phyloP scores from a whole-genome alignment of 768 basidiomycete species.

The Mycena latifolia region DNA sequence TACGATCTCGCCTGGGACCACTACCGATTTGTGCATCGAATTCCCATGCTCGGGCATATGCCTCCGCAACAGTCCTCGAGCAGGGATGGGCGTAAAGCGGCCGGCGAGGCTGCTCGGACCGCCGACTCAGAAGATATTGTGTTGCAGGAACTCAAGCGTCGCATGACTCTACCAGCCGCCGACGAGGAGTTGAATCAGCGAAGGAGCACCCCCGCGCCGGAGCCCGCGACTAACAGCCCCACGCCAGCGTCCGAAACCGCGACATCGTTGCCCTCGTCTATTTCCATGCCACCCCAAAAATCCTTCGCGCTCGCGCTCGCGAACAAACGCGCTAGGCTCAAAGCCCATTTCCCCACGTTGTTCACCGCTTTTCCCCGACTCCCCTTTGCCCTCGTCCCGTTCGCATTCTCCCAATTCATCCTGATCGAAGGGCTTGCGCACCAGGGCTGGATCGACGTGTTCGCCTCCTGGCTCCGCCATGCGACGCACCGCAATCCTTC shows the following conservation, averaged over 20 bases:
- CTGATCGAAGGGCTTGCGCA: slow-evolving; percentile 86
- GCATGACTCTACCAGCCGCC: slow-evolving; percentile 4
- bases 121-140: slow-evolving; percentile 26
- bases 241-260: background rate
- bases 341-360: slow-evolving; percentile 76
- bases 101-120: slow-evolving; percentile 25
- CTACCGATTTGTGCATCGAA: slow-evolving; percentile 53
- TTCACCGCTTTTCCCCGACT: slow-evolving; percentile 74
- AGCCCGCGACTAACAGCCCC: background rate
- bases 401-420: slow-evolving; percentile 96
- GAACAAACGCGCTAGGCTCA: slow-evolving; percentile 34
- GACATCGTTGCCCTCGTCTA: background rate
- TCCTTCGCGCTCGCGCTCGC: slow-evolving; percentile 14
- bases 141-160: slow-evolving; percentile 29
- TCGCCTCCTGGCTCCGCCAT: slow-evolving; percentile 69
- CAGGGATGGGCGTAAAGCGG: slow-evolving; percentile 23
- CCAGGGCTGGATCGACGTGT: slow-evolving; percentile 91
- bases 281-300: slow-evolving; percentile 10
- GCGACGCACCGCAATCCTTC: slow-evolving; percentile 43
- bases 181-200: background rate
- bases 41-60: slow-evolving; percentile 37
- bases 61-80: slow-evolving; percentile 37
- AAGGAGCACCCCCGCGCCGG: background rate
- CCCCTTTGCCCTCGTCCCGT: slow-evolving; percentile 87
- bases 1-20: slow-evolving; percentile 76